Evolutionary conservation across 805 yeast species (phyloP), one percentile per base, ranked within the genome.

Genomic region (Hyphopichia homilentoma): DNA sequence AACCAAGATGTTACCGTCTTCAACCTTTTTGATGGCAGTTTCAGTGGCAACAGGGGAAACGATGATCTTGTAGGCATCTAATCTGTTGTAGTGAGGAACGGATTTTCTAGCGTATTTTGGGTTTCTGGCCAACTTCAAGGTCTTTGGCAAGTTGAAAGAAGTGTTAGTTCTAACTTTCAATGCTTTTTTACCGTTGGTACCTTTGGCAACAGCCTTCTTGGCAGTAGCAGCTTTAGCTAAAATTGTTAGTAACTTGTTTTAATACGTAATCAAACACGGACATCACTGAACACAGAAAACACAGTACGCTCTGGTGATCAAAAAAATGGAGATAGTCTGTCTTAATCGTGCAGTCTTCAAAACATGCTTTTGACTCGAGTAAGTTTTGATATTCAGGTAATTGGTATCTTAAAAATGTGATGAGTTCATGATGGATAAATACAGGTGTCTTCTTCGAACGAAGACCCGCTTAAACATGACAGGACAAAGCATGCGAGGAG

Each of bases 1-100:
- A 53, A 93, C 98, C 66, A 93, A 82, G 62, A 95, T 93, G 94
- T 93, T 93, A 75, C 95, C 87, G 68, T 88, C 96, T 79, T 93
- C 98, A 65, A 93, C 96, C 80, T 87, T 86, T 84, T 93, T 90
- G 85, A 93, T 88, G 65, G 98, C 96, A 55, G 96, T 86, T 80
- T 93, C 98, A 58, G 95, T 80, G 69, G 90, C 90, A 73, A 90
- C 81, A 77, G 97, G 97, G 57, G 86, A 75, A 70, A 85, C 84
- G 65, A 93, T 81, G 65, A 88, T 73, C 75, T 86, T 87, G 93
- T 84, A 84, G 61, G 94, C 84, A 70, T 93, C 98, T 65, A 86
- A 70, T 81, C 97, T 93, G 74, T 83, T 80, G 82, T 82, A 84
- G 78, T 93, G 97, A 64, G 97, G 95, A 59, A 93, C 95, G 56